A percentile compares a stretch with the other conserved stretches of the same genome.
These are phyloP conservation scores for Phyllostachys edulis DNA, from an alignment of 176 grass and related monocot species.

Conservation along the genomic window DNA sequence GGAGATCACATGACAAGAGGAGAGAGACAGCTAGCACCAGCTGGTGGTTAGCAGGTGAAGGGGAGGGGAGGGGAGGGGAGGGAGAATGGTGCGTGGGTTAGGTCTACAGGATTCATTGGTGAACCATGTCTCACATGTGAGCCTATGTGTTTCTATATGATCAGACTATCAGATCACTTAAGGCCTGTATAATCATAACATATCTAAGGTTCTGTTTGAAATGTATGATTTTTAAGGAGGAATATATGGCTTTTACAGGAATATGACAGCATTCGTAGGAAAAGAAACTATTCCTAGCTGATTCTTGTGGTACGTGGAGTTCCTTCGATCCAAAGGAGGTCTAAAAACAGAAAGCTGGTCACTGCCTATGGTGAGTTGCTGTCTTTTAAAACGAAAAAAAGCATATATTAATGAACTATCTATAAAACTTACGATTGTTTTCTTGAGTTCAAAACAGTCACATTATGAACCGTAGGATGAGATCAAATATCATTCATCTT, in stretches of 20 bases:
- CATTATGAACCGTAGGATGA: too few relatives aligned
- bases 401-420: neutral
- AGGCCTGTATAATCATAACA: too few relatives aligned
- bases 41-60: conserved; percentile 32
- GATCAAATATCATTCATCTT: too few relatives aligned
- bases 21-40: conserved; percentile 77
- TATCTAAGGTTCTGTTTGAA: neutral
- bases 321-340: neutral
- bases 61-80: neutral
- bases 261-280: neutral
- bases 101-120: neutral
- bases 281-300: neutral
- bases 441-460: too few relatives aligned
- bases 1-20: conserved; percentile 53
- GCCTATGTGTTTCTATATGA: neutral
- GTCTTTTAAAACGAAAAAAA: neutral
- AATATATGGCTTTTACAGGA: neutral
- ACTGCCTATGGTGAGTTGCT: neutral
- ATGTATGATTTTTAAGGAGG: neutral
- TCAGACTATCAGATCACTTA: too few relatives aligned
- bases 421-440: too few relatives aligned
- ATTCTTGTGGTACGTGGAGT: neutral
- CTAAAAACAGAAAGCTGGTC: neutral
- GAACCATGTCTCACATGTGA: neutral
- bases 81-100: neutral